Evolutionary conservation across 1,284 basidiomycete species (phyloP).

Genomic region (Ustilago vetiveriae): DNA sequence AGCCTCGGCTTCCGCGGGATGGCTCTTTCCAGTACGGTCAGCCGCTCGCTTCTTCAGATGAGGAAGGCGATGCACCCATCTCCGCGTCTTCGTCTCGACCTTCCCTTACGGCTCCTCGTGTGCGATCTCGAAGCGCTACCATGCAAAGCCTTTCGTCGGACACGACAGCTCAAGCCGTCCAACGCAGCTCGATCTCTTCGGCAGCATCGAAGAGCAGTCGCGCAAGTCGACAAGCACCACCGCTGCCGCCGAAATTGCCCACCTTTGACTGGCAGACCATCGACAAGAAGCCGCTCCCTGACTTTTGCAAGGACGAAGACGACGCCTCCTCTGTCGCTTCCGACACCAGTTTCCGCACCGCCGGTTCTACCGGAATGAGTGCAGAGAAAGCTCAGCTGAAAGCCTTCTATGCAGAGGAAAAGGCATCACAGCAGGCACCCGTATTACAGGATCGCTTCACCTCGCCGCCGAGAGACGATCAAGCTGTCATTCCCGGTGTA

Average conservation of each 20-base stretch:
- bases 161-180: neutral
- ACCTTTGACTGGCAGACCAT: conserved; percentile 16
- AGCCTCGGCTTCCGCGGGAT: conserved; percentile 20
- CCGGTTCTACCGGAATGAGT: conserved; percentile 7
- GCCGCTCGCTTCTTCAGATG: conserved; percentile 22
- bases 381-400: conserved; percentile 11
- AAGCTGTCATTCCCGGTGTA: neutral
- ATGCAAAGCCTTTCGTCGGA: conserved; percentile 4
- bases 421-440: neutral
- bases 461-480: too few species aligned
- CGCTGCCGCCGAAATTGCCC: conserved; percentile 17
- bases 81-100: neutral
- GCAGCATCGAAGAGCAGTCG: conserved; percentile 9
- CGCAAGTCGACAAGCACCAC: conserved; percentile 2
- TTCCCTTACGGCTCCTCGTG: neutral
- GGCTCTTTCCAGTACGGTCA: conserved; percentile 27
- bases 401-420: neutral
- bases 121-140: conserved; percentile 12
- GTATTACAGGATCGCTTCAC: too few species aligned
- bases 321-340: conserved; percentile 21
- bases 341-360: conserved; percentile 28
- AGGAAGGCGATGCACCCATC: conserved; percentile 7
- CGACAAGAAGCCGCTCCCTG: neutral
- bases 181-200: conserved; percentile 10
- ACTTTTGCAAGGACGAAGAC: conserved; percentile 1